Conservation (phyloP, 306 rosid genomes). For the Sicyos baderoa region DNA sequence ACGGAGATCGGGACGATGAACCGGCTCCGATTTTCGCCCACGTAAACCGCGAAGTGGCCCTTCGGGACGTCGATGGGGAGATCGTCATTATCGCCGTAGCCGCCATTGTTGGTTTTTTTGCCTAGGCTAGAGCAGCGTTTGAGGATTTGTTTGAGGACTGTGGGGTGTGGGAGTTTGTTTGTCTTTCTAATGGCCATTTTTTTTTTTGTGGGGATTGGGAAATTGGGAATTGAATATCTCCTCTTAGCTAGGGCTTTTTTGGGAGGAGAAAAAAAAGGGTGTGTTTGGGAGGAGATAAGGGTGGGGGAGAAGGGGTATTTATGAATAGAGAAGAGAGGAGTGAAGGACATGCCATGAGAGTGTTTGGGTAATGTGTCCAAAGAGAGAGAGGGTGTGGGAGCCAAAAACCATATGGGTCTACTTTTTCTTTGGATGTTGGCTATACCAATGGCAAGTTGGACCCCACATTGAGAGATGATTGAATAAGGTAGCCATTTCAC, state of each 20-base stretch:
- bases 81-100: constrained; percentile 34
- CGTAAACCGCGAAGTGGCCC: constrained; percentile 85
- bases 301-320: constrained; percentile 5
- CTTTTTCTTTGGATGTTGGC: constrained; percentile 33
- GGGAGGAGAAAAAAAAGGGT: background rate
- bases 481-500: no score
- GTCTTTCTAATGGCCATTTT: constrained; percentile 61
- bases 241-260: background rate
- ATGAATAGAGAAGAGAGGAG: background rate
- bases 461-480: constrained; percentile 13
- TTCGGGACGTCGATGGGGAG: constrained; percentile 76
- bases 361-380: background rate
- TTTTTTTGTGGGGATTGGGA: background rate
- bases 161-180: constrained; percentile 58
- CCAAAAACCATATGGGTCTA: constrained; percentile 41
- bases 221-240: background rate
- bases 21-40: constrained; percentile 74
- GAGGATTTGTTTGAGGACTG: constrained; percentile 68
- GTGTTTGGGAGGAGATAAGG: no score
- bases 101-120: constrained; percentile 21
- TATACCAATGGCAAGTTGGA: constrained; percentile 37
- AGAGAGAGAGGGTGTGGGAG: constrained; percentile 24
- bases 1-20: constrained; percentile 80
- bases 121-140: constrained; percentile 78
- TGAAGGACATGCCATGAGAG: constrained; percentile 4